Base-by-base conservation (phyloP, 495 filamentous ascomycete species). In the Aspergillus saccharolyticus region DNA sequence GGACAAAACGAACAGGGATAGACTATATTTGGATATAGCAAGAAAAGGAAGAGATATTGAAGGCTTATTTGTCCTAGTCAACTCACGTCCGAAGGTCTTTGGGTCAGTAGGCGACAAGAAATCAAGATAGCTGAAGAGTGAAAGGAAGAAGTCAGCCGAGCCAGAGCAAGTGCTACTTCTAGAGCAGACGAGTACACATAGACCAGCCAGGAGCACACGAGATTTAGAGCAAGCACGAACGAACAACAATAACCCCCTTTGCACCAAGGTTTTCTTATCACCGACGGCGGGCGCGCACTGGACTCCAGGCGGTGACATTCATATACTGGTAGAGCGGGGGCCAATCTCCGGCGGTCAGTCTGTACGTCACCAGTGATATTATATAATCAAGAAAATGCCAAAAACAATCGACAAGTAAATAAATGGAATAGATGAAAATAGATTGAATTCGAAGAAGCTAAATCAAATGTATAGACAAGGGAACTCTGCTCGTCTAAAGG, bases 271-370 rank as follows among this genome's bases (percentile, higher is more conserved):
- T 39, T 39, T 12, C 14, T 1, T 9, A 53, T 42, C 6, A 20
- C 28, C 6, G 20, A 42, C 46, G 33, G 63, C 49, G 52, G 56
- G 42, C 55, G 50, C 44, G 25, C 47, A 30, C 22, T 60, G 33
- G 54, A 44, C 54, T 56, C 44, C 52, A 65, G 70, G 69, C 71
- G 69, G 71, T 74, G 71, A 74, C 71, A 69, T 68, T 59, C 42
- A 49, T 57, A 44, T 25, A 42, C 25, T 30, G 9, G 48, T 24
- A 28, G 18, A 19, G 21, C 7, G 22, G 48, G 48, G 33, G 33
- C 6, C 33, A 39, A 39, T 12, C 33, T 39, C 33, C 33, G 33
- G 33, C 33, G 33, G 33, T 20, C 24, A 21, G 15, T 15, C 16
- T 17, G 21, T 39, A 39, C 33, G 33, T 39, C 33, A 39, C 33